phyloP scores from a whole-genome alignment of 1,284 basidiomycete genomes.

The Amylostereum areolatum region DNA sequence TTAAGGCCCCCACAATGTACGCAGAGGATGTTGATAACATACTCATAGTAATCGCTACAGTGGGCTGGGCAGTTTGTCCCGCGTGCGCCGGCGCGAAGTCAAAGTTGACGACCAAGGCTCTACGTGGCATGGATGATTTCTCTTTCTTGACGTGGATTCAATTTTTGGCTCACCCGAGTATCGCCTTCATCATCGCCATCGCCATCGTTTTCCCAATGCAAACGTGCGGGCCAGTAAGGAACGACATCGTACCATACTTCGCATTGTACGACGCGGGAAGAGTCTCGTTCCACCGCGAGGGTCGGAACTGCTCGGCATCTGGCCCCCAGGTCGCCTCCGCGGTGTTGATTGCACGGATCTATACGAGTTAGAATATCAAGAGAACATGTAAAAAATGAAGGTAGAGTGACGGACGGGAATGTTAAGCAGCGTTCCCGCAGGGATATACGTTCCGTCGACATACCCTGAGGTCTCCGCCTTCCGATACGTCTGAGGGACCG shows the following conservation, averaged over 20 bases:
- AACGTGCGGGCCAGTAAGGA: conserved; percentile 40
- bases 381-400: neutral
- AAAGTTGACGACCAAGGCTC: conserved; percentile 35
- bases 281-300: conserved; percentile 36
- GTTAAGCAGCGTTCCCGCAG: conserved; percentile 41
- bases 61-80: conserved; percentile 32
- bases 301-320: conserved; percentile 41
- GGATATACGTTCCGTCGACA: conserved; percentile 39
- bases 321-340: conserved; percentile 39
- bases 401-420: conserved; percentile 32
- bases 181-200: conserved; percentile 44
- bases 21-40: conserved; percentile 10
- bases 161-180: neutral
- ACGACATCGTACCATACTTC: conserved; percentile 34
- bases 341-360: conserved; percentile 46
- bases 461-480: conserved; percentile 34
- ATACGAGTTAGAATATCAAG: neutral
- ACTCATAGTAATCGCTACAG: conserved; percentile 40
- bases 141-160: too few species aligned
- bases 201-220: conserved; percentile 50
- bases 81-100: conserved; percentile 33
- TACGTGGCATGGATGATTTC: conserved; percentile 24
- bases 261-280: conserved; percentile 31
- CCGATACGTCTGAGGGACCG: conserved; percentile 41
- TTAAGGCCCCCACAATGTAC: conserved; percentile 5